Base-by-base conservation (phyloP, 108 stramenopile genomes). In the Cyclotella sp. region DNA sequence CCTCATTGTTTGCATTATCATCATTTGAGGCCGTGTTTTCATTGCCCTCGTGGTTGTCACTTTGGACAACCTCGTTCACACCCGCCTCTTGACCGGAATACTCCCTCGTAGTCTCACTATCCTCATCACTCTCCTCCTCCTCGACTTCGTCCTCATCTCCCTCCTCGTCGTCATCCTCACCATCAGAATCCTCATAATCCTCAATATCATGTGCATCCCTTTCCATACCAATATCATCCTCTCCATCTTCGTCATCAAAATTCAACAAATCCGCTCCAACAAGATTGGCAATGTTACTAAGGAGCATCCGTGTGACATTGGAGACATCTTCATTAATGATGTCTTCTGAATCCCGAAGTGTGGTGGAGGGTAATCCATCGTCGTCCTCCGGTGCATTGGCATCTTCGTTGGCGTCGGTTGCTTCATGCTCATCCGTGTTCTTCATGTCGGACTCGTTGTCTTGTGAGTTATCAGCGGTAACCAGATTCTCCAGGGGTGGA, bases 251-350 rank as follows among this genome's bases (percentile, higher is more conserved):
- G 19, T 54, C 77, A 54, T 68, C 76, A 63, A 78, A 72, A 39
- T 75, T 55, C 22, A 28, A 55, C 12, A 55, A 18, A 42, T 75
- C 82, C 16, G 39, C 79, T 8, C 73, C 84, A 14, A 72, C 73
- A 69, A 80, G 49, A 52, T 80, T 75, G 6, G 68, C 73, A 51
- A 75, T 66, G 66, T 75, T 55, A 42, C 53, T 46, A 42, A 75
- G 47, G 3, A 72, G 28, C 29, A 62, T 49, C 12, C 60, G 29
- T 49, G 71, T 70, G 5, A 54, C 55, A 58, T 70, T 46, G 29
- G 39, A 55, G 26, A 75, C 58, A 18, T 52, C 60, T 22, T 68
- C 67, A 44, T 21, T 46, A 14, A 64, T 49, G 12, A n/a, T 14
- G 9, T 2, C 55, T 19, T 83, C 68, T 39, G 47, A 40, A 43